A percentile compares a stretch with the other conserved stretches of the same genome.
These are phyloP conservation scores for Penicillium soppii DNA, from an alignment of 495 filamentous ascomycete genomes.

Conservation along the genomic window DNA sequence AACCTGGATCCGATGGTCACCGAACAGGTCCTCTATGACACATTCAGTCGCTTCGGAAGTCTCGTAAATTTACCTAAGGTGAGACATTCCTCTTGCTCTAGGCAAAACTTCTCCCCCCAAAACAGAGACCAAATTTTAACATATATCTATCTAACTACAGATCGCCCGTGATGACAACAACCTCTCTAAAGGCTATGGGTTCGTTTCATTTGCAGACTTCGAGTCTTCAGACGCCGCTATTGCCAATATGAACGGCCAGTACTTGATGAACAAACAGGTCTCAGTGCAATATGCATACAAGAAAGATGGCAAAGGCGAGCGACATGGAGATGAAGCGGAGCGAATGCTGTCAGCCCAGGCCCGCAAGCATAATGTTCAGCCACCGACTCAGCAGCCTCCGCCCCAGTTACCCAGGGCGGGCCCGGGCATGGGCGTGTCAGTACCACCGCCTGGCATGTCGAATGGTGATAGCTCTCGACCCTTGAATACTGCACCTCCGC, in stretches of 20 bases:
- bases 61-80: slow-evolving; percentile 81
- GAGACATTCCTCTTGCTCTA: slow-evolving; percentile 5
- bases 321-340: slow-evolving; percentile 94
- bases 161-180: slow-evolving; percentile 90
- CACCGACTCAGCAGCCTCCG: slow-evolving; percentile 59
- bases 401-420: slow-evolving; percentile 40
- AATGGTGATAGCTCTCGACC: slow-evolving; percentile 48
- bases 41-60: slow-evolving; percentile 90
- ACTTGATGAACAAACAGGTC: slow-evolving; percentile 93
- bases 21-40: slow-evolving; percentile 96
- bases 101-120: not conserved
- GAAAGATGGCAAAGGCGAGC: slow-evolving; percentile 96
- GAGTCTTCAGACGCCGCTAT: slow-evolving; percentile 93
- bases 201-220: slow-evolving; percentile 91
- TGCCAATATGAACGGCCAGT: slow-evolving; percentile 92
- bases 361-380: slow-evolving; percentile 87
- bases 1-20: slow-evolving; percentile 94
- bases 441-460: slow-evolving; percentile 54
- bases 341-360: slow-evolving; percentile 89
- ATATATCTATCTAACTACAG: slow-evolving; percentile 27
- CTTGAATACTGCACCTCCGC: slow-evolving; percentile 32
- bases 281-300: slow-evolving; percentile 98
- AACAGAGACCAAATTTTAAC: not conserved
- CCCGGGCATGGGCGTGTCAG: slow-evolving; percentile 39
- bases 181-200: slow-evolving; percentile 94